Conservation (phyloP, 345 rosid genomes). For the Dovyalis caffra region DNA sequence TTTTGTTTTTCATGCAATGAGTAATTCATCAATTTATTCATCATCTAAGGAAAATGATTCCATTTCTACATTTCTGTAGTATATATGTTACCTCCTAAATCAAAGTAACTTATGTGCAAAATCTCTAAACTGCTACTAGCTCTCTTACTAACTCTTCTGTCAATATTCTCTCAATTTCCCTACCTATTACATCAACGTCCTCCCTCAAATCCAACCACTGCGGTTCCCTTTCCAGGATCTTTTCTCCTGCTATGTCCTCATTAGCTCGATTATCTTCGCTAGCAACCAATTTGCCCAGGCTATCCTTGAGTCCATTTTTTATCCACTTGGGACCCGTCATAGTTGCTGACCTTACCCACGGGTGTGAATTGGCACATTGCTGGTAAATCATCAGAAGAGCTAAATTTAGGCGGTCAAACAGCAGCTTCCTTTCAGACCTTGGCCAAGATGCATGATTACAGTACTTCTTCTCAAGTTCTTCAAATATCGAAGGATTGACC, state of each 20-base stretch:
- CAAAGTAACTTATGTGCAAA: background rate
- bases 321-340: conserved; percentile 37
- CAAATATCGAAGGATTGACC: conserved; percentile 54
- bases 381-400: conserved; percentile 50
- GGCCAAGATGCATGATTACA: conserved; percentile 31
- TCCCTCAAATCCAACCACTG: conserved; percentile 62
- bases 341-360: conserved; percentile 49
- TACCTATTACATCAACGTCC: conserved; percentile 58
- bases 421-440: conserved; percentile 63
- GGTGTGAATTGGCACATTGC: conserved; percentile 46
- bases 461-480: conserved; percentile 75
- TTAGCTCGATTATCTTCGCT: conserved; percentile 37
- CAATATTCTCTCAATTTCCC: conserved; percentile 63
- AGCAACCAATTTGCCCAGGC: conserved; percentile 39
- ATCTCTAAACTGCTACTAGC: conserved; percentile 39
- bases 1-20: conserved; percentile 2
- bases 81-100: conserved; percentile 26
- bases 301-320: conserved; percentile 41
- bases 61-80: conserved; percentile 25
- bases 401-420: conserved; percentile 61
- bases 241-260: conserved; percentile 36
- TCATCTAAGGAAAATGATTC: conserved; percentile 32
- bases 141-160: conserved; percentile 67
- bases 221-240: conserved; percentile 32
- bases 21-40: conserved; percentile 13